Percentiles rank a stretch among this genome's conserved stretches.
Conservation (phyloP, 495 filamentous ascomycete species). For the Tuber aestivum region DNA sequence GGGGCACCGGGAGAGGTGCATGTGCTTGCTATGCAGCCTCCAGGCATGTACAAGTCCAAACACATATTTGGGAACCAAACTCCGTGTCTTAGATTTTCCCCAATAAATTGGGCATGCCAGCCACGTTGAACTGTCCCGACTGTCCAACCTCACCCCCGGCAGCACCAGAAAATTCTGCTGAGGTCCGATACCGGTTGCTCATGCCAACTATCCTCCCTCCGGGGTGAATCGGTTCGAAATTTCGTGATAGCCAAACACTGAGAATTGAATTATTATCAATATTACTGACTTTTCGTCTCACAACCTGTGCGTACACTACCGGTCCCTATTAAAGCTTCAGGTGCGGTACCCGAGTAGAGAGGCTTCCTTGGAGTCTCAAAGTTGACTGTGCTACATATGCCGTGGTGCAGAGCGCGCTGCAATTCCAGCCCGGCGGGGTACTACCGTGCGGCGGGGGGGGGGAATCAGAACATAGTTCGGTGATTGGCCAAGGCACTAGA, state of each 20-base stretch:
- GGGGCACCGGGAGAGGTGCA: not conserved
- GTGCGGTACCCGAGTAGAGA: not conserved
- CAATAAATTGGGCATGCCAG: not conserved
- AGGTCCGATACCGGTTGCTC: not conserved
- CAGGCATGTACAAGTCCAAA: not conserved
- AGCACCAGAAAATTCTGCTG: not conserved
- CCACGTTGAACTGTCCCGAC: not conserved
- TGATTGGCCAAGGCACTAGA: not conserved
- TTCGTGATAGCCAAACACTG: not conserved
- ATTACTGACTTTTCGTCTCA: not conserved
- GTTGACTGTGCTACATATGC: not conserved
- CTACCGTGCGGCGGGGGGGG: not conserved
- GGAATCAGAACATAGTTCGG: not conserved
- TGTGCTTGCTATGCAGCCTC: not conserved
- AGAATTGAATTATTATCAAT: not conserved
- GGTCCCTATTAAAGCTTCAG: not conserved
- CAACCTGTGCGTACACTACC: not conserved
- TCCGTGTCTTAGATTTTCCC: slow-evolving; percentile 3
- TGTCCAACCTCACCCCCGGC: not conserved
- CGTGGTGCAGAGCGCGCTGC: not conserved
- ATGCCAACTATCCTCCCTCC: not conserved
- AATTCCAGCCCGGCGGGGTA: not conserved
- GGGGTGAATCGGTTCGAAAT: not conserved
- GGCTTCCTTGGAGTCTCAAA: not conserved
- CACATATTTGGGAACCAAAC: not conserved